Evolutionary conservation across 2,329 filamentous ascomycete species (phyloP).

Genomic region (Colletotrichum navitas): DNA sequence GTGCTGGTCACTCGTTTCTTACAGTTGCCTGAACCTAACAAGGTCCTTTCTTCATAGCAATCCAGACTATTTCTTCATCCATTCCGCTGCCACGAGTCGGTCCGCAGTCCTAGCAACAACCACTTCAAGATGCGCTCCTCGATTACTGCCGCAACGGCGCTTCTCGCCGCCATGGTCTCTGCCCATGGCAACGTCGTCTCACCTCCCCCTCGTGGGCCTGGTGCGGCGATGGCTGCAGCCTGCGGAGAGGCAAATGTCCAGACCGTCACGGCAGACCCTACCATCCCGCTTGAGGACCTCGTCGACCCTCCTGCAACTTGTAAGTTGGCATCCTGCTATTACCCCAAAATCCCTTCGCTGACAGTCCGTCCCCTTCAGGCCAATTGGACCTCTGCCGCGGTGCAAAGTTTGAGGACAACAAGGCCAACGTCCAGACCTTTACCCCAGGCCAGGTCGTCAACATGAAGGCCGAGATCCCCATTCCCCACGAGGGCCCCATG

Average conservation of each 20-base stretch:
- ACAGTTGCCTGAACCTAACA: neutral
- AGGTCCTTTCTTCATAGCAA: constrained; percentile 9
- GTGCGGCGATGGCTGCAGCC: constrained; percentile 57
- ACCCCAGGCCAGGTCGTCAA: constrained; percentile 57
- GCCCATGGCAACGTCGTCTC: constrained; percentile 60
- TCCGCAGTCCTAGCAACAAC: neutral
- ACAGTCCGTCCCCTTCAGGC: constrained; percentile 13
- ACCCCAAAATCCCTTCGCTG: neutral
- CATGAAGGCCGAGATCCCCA: constrained; percentile 56
- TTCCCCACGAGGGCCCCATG: constrained; percentile 60
- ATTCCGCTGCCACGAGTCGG: neutral
- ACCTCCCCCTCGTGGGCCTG: constrained; percentile 57
- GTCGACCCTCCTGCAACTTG: constrained; percentile 45
- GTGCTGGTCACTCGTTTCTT: constrained; percentile 42
- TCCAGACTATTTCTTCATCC: constrained; percentile 6
- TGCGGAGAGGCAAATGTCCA: constrained; percentile 58
- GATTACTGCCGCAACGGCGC: constrained; percentile 37
- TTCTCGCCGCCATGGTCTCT: constrained; percentile 47
- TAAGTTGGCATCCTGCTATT: constrained; percentile 41
- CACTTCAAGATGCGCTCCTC: constrained; percentile 39
- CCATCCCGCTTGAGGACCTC: constrained; percentile 52
- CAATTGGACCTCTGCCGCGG: constrained; percentile 61
- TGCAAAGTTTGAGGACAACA: constrained; percentile 60
- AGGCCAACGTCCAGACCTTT: constrained; percentile 57
- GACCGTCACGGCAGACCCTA: constrained; percentile 51